Evolutionary conservation across 2,329 filamentous ascomycete genomes (phyloP).

Genomic region (Dactylellina cionopaga): DNA sequence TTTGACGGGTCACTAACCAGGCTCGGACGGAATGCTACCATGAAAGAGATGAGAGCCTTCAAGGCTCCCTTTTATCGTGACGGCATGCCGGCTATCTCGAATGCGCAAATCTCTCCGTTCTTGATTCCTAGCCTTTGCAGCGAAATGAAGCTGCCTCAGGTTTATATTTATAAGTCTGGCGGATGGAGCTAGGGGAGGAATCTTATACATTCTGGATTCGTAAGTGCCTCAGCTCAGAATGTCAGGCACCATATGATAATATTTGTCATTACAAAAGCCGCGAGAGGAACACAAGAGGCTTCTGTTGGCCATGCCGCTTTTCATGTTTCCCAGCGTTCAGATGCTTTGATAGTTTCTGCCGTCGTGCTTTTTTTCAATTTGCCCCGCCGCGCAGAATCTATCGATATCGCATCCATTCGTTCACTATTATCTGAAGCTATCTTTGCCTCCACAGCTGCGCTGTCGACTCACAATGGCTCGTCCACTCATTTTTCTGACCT

Average conservation of each 20-base stretch:
- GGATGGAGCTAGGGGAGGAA: background rate
- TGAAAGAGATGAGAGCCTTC: too few species aligned
- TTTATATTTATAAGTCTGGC: too few species aligned
- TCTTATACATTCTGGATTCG: conserved; percentile 4
- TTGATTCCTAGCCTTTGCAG: too few species aligned
- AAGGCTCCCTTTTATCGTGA: too few species aligned
- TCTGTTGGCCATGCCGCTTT: background rate
- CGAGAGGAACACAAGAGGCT: background rate
- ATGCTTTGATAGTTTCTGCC: conserved; percentile 30
- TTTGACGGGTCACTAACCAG: too few species aligned
- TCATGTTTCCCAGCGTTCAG: conserved; percentile 5
- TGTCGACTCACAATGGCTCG: conserved; percentile 26
- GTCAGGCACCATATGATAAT: conserved; percentile 4
- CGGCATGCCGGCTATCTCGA: too few species aligned
- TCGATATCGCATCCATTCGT: background rate
- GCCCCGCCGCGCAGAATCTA: too few species aligned
- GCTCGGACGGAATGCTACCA: too few species aligned
- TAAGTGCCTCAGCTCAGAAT: background rate
- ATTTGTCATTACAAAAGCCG: conserved; percentile 21
- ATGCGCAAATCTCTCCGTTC: too few species aligned
- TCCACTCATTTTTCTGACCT: conserved; percentile 27
- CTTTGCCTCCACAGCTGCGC: conserved; percentile 24
- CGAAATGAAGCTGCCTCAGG: too few species aligned
- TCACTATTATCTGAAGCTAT: background rate
- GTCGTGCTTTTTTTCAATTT: background rate